A percentile compares a stretch with the other conserved stretches of the same genome.
Evolutionary conservation across 495 filamentous ascomycete genomes (phyloP).

Genomic region (Amniculicola lignicola): DNA sequence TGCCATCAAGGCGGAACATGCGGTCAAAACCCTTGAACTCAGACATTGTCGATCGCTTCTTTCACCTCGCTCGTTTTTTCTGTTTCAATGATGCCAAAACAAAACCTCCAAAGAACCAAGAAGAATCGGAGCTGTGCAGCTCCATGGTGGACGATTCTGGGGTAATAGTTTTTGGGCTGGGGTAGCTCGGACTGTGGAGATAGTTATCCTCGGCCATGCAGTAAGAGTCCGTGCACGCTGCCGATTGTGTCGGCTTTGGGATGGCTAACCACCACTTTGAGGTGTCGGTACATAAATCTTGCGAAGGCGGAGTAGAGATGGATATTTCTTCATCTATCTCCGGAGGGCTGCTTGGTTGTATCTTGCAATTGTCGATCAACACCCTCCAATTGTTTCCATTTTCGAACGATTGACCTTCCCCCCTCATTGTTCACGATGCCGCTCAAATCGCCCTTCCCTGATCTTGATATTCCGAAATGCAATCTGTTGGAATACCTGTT

Average conservation of each 20-base stretch:
- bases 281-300: slow-evolving; percentile 9
- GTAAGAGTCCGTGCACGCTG: not conserved
- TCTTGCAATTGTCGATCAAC: too few relatives aligned
- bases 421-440: slow-evolving; percentile 34
- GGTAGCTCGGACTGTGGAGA: slow-evolving; percentile 30
- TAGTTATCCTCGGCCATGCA: slow-evolving; percentile 30
- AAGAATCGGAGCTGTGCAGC: not conserved
- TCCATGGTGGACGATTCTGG: slow-evolving; percentile 8
- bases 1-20: slow-evolving; percentile 46
- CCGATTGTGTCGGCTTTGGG: slow-evolving; percentile 12
- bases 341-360: slow-evolving; percentile 1
- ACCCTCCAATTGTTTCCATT: too few relatives aligned
- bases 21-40: slow-evolving; percentile 37
- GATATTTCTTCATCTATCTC: not conserved
- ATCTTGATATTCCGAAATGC: slow-evolving; percentile 44
- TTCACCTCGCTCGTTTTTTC: not conserved
- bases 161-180: not conserved
- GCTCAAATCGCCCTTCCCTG: slow-evolving; percentile 38
- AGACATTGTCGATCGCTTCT: slow-evolving; percentile 35
- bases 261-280: slow-evolving; percentile 22
- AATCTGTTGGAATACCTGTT: slow-evolving; percentile 49
- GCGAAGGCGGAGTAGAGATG: slow-evolving; percentile 7
- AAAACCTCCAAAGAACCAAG: not conserved
- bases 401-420: slow-evolving; percentile 1
- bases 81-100: not conserved